phyloP scores from a whole-genome alignment of 1,284 basidiomycete genomes.

The Bondarzewia mesenterica region DNA sequence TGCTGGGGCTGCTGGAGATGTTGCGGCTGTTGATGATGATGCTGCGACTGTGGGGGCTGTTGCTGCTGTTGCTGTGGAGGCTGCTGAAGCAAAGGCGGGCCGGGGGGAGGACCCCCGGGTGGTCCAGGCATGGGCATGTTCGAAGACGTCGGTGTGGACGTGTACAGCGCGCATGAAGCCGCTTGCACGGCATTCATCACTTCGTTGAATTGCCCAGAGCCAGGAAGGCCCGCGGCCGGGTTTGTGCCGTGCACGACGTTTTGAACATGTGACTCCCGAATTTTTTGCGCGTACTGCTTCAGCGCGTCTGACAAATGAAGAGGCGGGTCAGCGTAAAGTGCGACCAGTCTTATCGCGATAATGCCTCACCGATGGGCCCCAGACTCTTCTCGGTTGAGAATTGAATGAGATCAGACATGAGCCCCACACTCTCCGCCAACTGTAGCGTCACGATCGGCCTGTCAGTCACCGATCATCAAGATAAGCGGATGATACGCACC shows the following conservation, averaged over 20 bases:
- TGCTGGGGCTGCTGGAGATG: not conserved
- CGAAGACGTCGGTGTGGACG: not conserved
- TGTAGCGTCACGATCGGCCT: conserved; percentile 24
- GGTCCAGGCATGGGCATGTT: not conserved
- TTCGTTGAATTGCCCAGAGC: not conserved
- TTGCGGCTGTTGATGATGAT: not conserved
- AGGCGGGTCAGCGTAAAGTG: not conserved
- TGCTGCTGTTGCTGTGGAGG: not conserved
- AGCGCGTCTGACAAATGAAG: conserved; percentile 26
- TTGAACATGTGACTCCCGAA: conserved; percentile 30
- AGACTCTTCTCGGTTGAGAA: conserved; percentile 45
- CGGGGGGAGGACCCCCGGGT: not conserved
- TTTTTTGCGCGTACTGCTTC: conserved; percentile 32
- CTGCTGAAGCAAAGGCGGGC: not conserved
- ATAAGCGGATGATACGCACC: conserved; percentile 28
- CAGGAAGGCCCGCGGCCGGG: conserved; percentile 1
- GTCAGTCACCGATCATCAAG: not conserved
- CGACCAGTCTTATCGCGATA: not conserved
- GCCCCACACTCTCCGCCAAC: conserved; percentile 68
- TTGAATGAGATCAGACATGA: conserved; percentile 67
- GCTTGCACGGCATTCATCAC: not conserved
- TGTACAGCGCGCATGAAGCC: conserved; percentile 1
- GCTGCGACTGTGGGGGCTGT: not conserved
- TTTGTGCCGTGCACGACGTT: conserved; percentile 1
- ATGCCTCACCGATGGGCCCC: conserved; percentile 55